phyloP scores from a whole-genome alignment of 257 asterid genomes.

The Lycium barbarum region DNA sequence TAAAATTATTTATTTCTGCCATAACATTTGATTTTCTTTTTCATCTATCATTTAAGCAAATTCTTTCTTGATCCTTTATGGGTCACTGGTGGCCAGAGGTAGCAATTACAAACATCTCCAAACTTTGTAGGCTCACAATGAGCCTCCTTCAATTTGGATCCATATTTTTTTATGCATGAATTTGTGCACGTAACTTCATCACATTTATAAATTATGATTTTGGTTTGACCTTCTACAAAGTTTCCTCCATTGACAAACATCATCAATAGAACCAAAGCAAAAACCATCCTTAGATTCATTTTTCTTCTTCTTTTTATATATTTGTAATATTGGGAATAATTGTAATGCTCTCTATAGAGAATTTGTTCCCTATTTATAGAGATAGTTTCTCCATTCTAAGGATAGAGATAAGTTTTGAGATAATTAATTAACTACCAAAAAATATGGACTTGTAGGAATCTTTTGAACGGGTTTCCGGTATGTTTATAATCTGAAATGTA shows the following conservation, averaged over 20 bases:
- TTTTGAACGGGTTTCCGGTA: background rate
- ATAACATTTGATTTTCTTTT: too few relatives aligned
- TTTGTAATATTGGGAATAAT: background rate
- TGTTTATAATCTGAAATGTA: background rate
- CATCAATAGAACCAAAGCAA: background rate
- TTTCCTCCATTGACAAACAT: background rate
- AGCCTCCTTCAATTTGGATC: too few relatives aligned
- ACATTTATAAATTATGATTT: background rate
- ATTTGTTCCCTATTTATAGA: background rate
- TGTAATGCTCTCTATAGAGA: background rate
- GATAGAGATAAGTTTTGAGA: too few relatives aligned
- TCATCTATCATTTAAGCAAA: too few relatives aligned
- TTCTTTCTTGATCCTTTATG: too few relatives aligned
- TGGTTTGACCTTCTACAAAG: background rate
- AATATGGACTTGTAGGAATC: background rate
- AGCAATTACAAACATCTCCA: too few relatives aligned
- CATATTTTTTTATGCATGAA: background rate
- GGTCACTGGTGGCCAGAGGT: too few relatives aligned
- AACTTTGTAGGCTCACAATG: too few relatives aligned
- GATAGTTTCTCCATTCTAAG: background rate
- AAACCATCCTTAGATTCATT: background rate
- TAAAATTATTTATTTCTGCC: too few relatives aligned
- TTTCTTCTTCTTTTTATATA: background rate
- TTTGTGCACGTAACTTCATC: conserved; percentile 7
- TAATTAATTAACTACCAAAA: background rate